Base-by-base conservation (phyloP, 2,329 filamentous ascomycete genomes). In the Decorospora gaudefroyi region DNA sequence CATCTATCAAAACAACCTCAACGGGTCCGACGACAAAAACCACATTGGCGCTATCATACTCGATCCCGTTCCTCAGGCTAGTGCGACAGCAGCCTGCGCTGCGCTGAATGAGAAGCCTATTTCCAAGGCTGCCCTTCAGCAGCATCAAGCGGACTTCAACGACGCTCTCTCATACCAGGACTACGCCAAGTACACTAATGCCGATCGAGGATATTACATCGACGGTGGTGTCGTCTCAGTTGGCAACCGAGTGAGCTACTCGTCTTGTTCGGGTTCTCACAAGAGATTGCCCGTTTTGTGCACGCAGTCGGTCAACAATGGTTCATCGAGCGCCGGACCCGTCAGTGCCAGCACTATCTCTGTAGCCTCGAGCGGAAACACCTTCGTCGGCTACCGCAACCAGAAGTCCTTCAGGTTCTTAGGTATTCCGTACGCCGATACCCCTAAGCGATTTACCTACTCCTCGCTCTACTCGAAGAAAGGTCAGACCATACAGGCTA, bases 1-100 rank as follows among this genome's bases (percentile, higher is more conserved):
- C 5, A 57, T 80, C 6, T 80, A 76, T 46, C 77, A 80, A 55
- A 81, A 80, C 62, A 80, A 80, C 27, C 65, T 80, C 16, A 81
- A 81, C 55, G 69, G 65, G 6, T 75, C 76, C 0, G 78, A 81
- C 48, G 76, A 80, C 61, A 66, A 59, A 17, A 79, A 80, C 49
- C 78, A 80, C 54, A 65, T 77, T 12, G 74, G 77, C 8, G 77
- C 77, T 3, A 72, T 80, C 29, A 61, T 80, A 6, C 63, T 80
- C 28, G 77, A 78, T 41, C 63, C 73, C 3, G 62, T 74, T 34
- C 54, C 64, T 5, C 65, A 68, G 26, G 55, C 61, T 12, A 62
- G 68, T 33, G 76, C 72, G 17, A 61, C 62, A 1, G 59, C 68
- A 22, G 76, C 74, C n/a, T 81, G 78, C 51, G 63, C 64, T 8